Base-by-base conservation (phyloP, 1,139 yeast genomes). In the Candida tetrigidarum region DNA sequence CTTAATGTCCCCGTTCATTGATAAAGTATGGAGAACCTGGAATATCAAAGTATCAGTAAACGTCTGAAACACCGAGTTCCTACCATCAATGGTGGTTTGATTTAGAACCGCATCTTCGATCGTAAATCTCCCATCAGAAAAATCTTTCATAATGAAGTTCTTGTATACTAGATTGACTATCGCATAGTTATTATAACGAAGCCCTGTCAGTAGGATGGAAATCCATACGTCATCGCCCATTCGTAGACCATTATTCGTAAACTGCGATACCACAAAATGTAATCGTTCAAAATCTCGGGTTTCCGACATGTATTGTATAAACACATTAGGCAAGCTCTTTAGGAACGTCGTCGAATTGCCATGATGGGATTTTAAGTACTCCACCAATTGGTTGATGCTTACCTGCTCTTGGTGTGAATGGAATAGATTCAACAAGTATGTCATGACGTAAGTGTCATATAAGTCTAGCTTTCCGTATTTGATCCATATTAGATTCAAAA, bases 1-100 rank as follows among this genome's bases (percentile, higher is more conserved):
- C 8, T 59, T 43, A 3, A 71, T 69, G 49, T 74, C 79, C 4
- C 80, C 80, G 44, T 67, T 57, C 3, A 58, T 51, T 1, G 76
- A 58, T 10, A 74, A 57, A 0, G 66, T 55, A 36, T 66, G 70
- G 19, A 74, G 58, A 11, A 71, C 62, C 43, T 58, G 61, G 26
- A 48, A 45, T 6, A 64, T 46, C 14, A 57, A 42, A 10, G 50
- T 44, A 36, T 57, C 58, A 19, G 49, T 52, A n/a, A 59, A 36
- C 7, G 55, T 48, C 16, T 44, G 40, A 27, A 58, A 50, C 1
- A 50, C 28, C n/a, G 36, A 14, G 8, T 32, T 9, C 12, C 16
- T 18, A 9, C 37, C 15, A 35, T 35, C 23, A 3, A 12, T 3
- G 7, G 34, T 41, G 39, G 5, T 39, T 14, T 29, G 41, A 45